Base-by-base conservation (phyloP, 805 yeast genomes). In the Yarrowia porcina region DNA sequence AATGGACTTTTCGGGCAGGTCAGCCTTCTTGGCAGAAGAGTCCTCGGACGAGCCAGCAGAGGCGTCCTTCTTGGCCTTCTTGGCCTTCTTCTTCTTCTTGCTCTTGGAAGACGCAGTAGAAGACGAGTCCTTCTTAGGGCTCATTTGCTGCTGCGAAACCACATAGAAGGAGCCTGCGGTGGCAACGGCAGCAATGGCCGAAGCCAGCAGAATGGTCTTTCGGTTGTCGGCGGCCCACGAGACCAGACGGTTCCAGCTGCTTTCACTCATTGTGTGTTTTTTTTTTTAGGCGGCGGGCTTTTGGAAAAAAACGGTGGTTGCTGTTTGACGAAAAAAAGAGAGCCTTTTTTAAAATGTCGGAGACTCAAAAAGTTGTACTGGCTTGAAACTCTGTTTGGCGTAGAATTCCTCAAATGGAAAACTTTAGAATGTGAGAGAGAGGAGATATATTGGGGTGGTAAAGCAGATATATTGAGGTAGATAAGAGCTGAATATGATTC, bases 91-190 rank as follows among this genome's bases (percentile, higher is more conserved):
- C 68, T 70, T 70, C 70, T 73, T 73, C 70, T 72, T 75, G 70
- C 73, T 76, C 76, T 80, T 82, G 75, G 79, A 79, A 75, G 80
- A 82, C 73, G 77, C 74, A 61, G 70, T 64, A 30, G 69, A 15
- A 70, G 42, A 32, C 70, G 42, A 32, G 45, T 59, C 54, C 33
- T 42, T 33, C 42, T 59, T 59, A 18, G 61, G 49, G 69, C 86
- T 86, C 80, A 90, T 90, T 74, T 87, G 86, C 13, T 39, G 54
- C 10, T 32, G 66, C 4, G 70, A 67, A 35, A 33, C 61, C 15
- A 52, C 63, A 47, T 64, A 44, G 44, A 62, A 52, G 25, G 63
- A 28, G n/a, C 63, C 47, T 15, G 64, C 64, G 28, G 45, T 61
- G 30, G 64, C 64, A 13, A 61, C 18, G 30, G 47, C 64, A 5